phyloP scores from a whole-genome alignment of 225 moss, liverwort and hornwort genomes.

The Polytrichum commune region DNA sequence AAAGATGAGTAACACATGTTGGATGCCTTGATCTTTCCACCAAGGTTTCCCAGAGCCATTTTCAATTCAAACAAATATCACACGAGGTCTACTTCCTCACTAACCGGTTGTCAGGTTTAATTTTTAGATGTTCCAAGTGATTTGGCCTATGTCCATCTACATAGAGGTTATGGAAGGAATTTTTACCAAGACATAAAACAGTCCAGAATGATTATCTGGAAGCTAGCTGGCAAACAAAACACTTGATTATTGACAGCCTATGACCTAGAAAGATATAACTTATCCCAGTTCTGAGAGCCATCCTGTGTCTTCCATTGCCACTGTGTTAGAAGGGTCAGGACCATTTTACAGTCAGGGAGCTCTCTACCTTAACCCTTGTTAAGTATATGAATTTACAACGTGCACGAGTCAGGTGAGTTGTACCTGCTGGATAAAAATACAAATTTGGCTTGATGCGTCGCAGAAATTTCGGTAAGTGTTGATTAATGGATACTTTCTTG shows the following conservation, averaged over 20 bases:
- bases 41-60: neutral
- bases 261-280: neutral
- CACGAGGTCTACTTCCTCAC: too few relatives aligned
- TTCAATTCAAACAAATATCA: neutral
- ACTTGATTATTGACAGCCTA: too few relatives aligned
- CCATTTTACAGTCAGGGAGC: neutral
- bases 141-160: too few relatives aligned
- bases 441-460: conserved; percentile 62
- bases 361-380: neutral
- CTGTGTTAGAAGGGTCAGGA: neutral
- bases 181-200: too few relatives aligned
- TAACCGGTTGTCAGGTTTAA: too few relatives aligned
- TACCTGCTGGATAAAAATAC: conserved; percentile 88
- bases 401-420: neutral
- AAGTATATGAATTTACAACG: neutral
- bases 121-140: too few relatives aligned
- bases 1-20: too few relatives aligned
- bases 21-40: neutral
- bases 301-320: too few relatives aligned
- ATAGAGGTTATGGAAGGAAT: too few relatives aligned
- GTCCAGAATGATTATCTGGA: too few relatives aligned
- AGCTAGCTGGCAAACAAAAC: too few relatives aligned
- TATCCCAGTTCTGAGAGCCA: neutral
- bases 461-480: conserved; percentile 84
- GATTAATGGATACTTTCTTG: conserved; percentile 75